These are phyloP conservation scores for Polyporus tsugae DNA, from an alignment of 1,284 basidiomycete species.

Conservation along the genomic window DNA sequence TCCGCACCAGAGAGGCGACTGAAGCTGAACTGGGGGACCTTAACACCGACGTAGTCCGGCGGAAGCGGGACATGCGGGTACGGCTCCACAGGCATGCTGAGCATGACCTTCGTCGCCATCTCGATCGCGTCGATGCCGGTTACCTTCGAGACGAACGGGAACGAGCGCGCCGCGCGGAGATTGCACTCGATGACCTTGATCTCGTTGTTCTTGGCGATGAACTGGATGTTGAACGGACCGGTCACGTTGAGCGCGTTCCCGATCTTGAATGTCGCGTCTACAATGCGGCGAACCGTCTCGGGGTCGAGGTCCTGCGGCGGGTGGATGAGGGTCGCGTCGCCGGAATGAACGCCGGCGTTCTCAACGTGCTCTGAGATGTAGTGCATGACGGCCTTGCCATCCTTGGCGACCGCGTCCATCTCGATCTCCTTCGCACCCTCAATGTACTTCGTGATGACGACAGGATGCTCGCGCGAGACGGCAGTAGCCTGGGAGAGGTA, in stretches of 20 bases:
- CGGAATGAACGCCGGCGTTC: conserved; percentile 98
- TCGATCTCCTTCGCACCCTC: conserved; percentile 99
- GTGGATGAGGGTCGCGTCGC: conserved; percentile 97
- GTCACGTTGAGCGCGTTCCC: conserved; percentile 98
- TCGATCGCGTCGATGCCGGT: conserved; percentile 98
- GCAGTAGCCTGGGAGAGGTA: conserved; percentile 97
- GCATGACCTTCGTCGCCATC: conserved; percentile 98
- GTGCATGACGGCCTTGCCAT: conserved; percentile 99
- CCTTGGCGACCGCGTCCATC: conserved; percentile 98
- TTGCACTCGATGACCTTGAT: conserved; percentile 99
- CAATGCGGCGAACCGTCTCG: conserved; percentile 94
- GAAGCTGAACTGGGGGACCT: conserved; percentile 99
- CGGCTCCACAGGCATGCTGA: conserved; percentile 87
- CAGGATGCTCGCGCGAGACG: conserved; percentile 96
- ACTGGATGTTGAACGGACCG: conserved; percentile 99
- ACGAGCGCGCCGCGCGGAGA: conserved; percentile 95
- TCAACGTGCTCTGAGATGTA: conserved; percentile 99
- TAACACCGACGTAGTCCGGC: conserved; percentile 95
- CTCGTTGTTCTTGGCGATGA: conserved; percentile 99
- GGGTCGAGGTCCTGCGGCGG: conserved; percentile 98
- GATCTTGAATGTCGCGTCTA: conserved; percentile 97
- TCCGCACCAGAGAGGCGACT: conserved; percentile 95
- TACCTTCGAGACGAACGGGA: conserved; percentile 99
- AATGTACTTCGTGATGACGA: conserved; percentile 99
- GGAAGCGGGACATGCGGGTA: conserved; percentile 93